Evolutionary conservation across 768 basidiomycete species (phyloP).

Genomic region (Nidularia sp.): DNA sequence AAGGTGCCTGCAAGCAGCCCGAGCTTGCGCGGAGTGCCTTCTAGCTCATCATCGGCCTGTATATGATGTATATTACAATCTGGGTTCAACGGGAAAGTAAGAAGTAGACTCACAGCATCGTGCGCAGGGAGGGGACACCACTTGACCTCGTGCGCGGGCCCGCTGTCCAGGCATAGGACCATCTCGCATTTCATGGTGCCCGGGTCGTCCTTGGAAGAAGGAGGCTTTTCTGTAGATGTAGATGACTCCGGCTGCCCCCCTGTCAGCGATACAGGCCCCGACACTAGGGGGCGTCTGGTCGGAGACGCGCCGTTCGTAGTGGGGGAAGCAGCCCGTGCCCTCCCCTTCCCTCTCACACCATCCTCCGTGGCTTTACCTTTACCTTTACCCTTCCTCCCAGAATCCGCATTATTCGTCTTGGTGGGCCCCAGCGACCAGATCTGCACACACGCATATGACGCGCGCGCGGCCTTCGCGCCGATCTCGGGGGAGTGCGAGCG

Average conservation of each 20-base stretch:
- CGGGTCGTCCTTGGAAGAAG: constrained; percentile 11
- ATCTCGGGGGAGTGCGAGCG: constrained; percentile 60
- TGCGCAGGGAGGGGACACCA: constrained; percentile 93
- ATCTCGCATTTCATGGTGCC: constrained; percentile 74
- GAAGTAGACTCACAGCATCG: constrained; percentile 35
- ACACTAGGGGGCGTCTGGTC: too few relatives aligned
- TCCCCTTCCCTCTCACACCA: not conserved
- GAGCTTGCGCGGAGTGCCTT: constrained; percentile 46
- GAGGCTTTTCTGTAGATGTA: too few relatives aligned
- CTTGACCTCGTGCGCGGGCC: constrained; percentile 75
- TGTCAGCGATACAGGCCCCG: too few relatives aligned
- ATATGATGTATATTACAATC: not conserved
- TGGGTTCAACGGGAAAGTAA: not conserved
- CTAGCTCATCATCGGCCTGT: constrained; percentile 2
- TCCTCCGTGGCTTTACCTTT: not conserved
- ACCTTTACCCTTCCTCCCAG: not conserved
- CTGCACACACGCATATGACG: constrained; percentile 70
- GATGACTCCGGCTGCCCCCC: too few relatives aligned
- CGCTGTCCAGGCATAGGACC: constrained; percentile 80
- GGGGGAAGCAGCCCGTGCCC: too few relatives aligned
- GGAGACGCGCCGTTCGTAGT: too few relatives aligned
- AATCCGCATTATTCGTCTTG: not conserved
- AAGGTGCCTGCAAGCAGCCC: constrained; percentile 85
- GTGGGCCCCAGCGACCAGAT: constrained; percentile 64
- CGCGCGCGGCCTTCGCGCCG: constrained; percentile 53